Conservation (phyloP, 2,329 filamentous ascomycete genomes). For the Colletotrichum lindemuthianum region DNA sequence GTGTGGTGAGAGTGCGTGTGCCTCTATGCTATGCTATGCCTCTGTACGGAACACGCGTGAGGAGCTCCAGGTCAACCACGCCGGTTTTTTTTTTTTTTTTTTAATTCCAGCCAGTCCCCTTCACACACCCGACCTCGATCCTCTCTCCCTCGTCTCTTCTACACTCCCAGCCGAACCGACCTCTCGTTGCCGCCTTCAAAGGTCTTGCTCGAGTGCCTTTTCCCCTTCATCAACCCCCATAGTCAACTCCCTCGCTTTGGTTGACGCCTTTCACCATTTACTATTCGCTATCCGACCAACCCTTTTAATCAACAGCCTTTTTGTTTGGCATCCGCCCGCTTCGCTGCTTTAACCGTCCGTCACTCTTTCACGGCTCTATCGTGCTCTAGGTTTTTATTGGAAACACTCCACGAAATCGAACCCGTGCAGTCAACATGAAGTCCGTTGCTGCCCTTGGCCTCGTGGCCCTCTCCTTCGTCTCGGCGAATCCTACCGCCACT, state of each 20-base stretch:
- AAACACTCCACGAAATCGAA: background rate
- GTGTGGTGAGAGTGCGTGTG: too few relatives aligned
- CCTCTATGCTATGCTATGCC: too few relatives aligned
- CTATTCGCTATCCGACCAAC: slow-evolving; percentile 32
- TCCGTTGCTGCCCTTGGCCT: slow-evolving; percentile 57
- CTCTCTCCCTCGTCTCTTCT: slow-evolving; percentile 23
- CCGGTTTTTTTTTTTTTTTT: slow-evolving; percentile 26
- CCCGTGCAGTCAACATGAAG: slow-evolving; percentile 56
- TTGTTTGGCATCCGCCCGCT: slow-evolving; percentile 23
- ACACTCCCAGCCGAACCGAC: slow-evolving; percentile 13
- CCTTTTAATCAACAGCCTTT: slow-evolving; percentile 34
- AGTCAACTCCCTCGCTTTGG: slow-evolving; percentile 37
- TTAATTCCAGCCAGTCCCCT: slow-evolving; percentile 29
- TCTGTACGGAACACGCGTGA: too few relatives aligned
- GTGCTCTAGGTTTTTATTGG: slow-evolving; percentile 32
- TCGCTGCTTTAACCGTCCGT: slow-evolving; percentile 5
- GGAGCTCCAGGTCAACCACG: slow-evolving; percentile 16
- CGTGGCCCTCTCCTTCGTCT: slow-evolving; percentile 55
- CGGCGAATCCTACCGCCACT: slow-evolving; percentile 61
- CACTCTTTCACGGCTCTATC: slow-evolving; percentile 20
- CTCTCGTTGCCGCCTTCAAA: slow-evolving; percentile 28
- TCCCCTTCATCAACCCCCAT: slow-evolving; percentile 19
- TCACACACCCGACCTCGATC: slow-evolving; percentile 16
- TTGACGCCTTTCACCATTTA: slow-evolving; percentile 28
- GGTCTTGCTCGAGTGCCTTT: slow-evolving; percentile 26